Evolutionary conservation across 495 filamentous ascomycete genomes (phyloP), one percentile per base, ranked within the genome.

Genomic region (Lophiotrema nucula): DNA sequence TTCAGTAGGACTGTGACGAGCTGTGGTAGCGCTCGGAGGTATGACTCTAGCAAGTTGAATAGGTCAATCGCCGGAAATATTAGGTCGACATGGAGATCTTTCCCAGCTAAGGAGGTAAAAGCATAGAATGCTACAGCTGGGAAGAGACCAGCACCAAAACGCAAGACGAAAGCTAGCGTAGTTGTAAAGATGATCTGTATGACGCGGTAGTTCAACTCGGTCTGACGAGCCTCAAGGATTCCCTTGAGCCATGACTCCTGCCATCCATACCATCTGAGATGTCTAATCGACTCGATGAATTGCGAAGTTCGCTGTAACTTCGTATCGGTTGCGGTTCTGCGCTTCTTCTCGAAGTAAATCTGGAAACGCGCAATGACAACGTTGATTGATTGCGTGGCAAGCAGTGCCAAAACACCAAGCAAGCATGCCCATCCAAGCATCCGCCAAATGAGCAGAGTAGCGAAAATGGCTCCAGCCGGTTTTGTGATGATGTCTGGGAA

Each of bases 191-290:
- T 53, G 46, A 77, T 82, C 1, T 84, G 83, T 2, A 84, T 70
- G n/a, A 92, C 74, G 12, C 84, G 78, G 13, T 86, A 72, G 23
- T 80, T 75, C 51, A 95, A 56, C 65, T 95, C 89, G 24, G 77
- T 72, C 47, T 84, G 78, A 37, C 89, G 78, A 21, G 84, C 79
- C 48, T 83, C 77, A 81, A 92, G 83, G 55, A 92, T 87, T 47
- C 80, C 78, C 15, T 70, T 75, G 22, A 92, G 80, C 89, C 89
- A 95, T 44, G 83, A 78, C 47, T 82, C 77, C 70, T 95, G 88
- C 89, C 89, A 95, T 27, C 84, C 88, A 66, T 95, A 92, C 85
- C 87, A 95, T 12, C 89, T 81, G 19, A 95, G 76, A 64, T 91
- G 88, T n/a, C 89, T 82, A 33, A 92, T 89, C 2, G 87, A 82